Base-by-base conservation (phyloP, 495 filamentous ascomycete genomes). In the Recurvomyces mirabilis region DNA sequence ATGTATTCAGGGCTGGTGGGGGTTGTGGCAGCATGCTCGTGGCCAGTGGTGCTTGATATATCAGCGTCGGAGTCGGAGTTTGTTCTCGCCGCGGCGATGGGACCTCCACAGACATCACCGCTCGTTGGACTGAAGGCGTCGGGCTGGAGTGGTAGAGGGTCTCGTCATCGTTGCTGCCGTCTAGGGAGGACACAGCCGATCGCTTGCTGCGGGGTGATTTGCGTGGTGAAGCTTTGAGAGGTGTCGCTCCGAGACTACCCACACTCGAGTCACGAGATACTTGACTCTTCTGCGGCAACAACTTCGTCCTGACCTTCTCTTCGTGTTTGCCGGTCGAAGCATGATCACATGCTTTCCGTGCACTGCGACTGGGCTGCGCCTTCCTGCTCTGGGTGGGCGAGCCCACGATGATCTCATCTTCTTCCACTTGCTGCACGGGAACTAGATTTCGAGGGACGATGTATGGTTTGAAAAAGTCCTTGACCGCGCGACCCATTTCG, bases 1-100 rank as follows among this genome's bases (percentile, higher is more conserved):
- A 46, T 49, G 15, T 45, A 53, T 2, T 45, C 7, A 11, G 51
- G 49, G n/a, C 15, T 36, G 36, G 45, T 49, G 4, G 51, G 49
- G 12, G 51, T 35, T 19, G 21, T 20, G 34, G 15, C 15, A 14
- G 2, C 3, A 2, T 3, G 41, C 9, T n/a, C 20, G 4, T n/a
- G 40, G 30, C 25, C 14, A 3, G 17, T 2, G 17, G 26, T n/a
- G n/a, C 42, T 36, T 15, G 34, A 6, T 37, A 15, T 3, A 18
- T 13, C 34, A 20, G 19, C 5, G 30, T 11, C 18, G 20, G 41
- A 22, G 41, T 13, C 2, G 41, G 28, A 13, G 21, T 28, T 5
- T 28, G 3, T 20, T n/a, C n/a, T n/a, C 37, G 41, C 29, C 28
- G 34, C 4, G 41, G 32, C 4, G 40, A 43, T 20, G 43, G 43